Base-by-base conservation (phyloP, 768 basidiomycete genomes). In the Suillus cothurnatus region DNA sequence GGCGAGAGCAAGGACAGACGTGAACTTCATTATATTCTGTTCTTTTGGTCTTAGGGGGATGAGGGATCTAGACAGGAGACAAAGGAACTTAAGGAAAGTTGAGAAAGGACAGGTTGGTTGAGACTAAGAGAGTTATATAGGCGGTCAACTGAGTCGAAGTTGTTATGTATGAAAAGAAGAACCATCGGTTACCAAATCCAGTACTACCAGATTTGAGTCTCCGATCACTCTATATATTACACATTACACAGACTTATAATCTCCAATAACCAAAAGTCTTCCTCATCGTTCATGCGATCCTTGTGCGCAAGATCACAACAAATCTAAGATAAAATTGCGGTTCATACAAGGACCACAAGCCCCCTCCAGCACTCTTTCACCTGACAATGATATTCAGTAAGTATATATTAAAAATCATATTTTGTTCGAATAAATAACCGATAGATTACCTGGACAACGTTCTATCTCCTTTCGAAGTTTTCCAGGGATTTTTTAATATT, bases 1-100 rank as follows among this genome's bases (percentile, higher is more conserved):
- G 55, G 78, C 71, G 62, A 85, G 67, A 60, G 82, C 73, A 67
- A 83, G 67, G 61, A 72, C 58, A 28, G 64, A 56, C 36, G 72
- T 39, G 70, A 77, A 70, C 71, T 72, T 76, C 76, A 76, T 76
- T 61, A 55, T 73, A 61, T 31, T 59, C 56, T 63, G 62, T 31
- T 59, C 56, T 63, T 57, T 65, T 38, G 52, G 32, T 61, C 28
- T 55, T 58, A 28, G 15, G 47, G 15, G 19, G 26, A 26, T 15
- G 31, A 11, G 36, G 31, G 21, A 43, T 6, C 28, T 31, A 59
- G 17, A 62, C 52, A 43, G 49, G 52, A 58, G 61, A 66, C 55
- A 58, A 65, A 63, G 52, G 31, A 60, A 64, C 61, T 62, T 66
- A 62, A 66, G n/a, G 62, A 68, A 38, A 62, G 67, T 64, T 45